These are phyloP conservation scores for Bruguiera parviflora DNA, from an alignment of 345 rosid species.

Conservation along the genomic window DNA sequence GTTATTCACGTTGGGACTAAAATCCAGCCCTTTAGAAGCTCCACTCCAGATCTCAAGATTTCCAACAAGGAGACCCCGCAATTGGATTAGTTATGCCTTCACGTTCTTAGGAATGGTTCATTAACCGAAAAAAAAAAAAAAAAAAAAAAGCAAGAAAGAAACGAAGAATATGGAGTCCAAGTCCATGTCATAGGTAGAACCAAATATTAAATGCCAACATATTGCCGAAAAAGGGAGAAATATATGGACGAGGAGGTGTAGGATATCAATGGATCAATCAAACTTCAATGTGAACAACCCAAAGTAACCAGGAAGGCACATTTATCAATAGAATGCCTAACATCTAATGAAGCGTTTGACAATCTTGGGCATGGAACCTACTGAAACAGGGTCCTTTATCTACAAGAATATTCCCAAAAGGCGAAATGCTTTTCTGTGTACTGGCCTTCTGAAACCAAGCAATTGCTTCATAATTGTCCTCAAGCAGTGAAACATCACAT, in stretches of 20 bases:
- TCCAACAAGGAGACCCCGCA: no score
- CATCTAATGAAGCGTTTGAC: constrained; percentile 17
- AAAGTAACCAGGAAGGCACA: constrained; percentile 6
- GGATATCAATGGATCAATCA: background rate
- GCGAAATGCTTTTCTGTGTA: background rate
- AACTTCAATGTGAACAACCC: constrained; percentile 2
- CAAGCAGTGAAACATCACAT: constrained; percentile 35
- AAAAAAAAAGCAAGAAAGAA: background rate
- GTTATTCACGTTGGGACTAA: no score
- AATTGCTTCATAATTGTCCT: constrained; percentile 13
- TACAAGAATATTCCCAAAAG: constrained; percentile 22
- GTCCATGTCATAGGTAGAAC: background rate
- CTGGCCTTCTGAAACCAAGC: constrained; percentile 14
- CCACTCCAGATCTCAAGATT: no score
- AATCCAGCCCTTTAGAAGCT: no score
- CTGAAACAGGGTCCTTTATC: constrained; percentile 31
- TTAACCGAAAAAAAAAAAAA: background rate
- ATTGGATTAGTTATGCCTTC: no score
- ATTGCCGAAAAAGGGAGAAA: background rate
- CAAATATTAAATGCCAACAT: background rate
- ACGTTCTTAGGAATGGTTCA: no score
- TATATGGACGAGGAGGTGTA: background rate
- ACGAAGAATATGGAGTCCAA: background rate
- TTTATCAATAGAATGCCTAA: constrained; percentile 12
- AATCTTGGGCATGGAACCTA: constrained; percentile 15